These are phyloP conservation scores for Glycine soja DNA, from an alignment of 306 rosid species.

Conservation along the genomic window DNA sequence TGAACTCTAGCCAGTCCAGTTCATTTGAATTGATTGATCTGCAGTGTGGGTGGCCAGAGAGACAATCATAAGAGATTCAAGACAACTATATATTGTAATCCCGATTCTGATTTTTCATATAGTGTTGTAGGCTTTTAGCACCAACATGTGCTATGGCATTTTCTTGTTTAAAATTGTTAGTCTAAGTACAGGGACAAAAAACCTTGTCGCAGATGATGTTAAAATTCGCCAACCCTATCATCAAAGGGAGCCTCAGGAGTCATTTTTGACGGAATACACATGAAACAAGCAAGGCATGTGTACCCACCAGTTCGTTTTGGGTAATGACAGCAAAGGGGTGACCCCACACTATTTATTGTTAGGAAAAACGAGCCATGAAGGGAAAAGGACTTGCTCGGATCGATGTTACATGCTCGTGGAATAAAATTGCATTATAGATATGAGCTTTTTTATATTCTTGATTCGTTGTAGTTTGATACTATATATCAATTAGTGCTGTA, in stretches of 20 bases:
- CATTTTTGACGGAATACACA: constrained; percentile 18
- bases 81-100: neutral
- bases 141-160: constrained; percentile 26
- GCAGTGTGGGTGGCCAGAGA: neutral
- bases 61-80: neutral
- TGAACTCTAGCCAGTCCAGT: neutral
- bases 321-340: neutral
- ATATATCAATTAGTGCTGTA: neutral
- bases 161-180: neutral
- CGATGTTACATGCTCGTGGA: neutral
- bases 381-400: neutral
- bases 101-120: neutral
- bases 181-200: constrained; percentile 12
- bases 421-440: neutral
- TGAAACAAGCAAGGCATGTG: constrained; percentile 23
- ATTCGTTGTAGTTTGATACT: neutral
- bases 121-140: neutral
- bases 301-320: constrained; percentile 9
- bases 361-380: neutral
- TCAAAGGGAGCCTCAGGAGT: constrained; percentile 14
- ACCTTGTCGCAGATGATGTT: neutral
- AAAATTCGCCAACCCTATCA: neutral
- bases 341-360: neutral
- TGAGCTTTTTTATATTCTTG: neutral
- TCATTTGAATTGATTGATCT: neutral